These are phyloP conservation scores for Cryptosporidium xiaoi DNA, from an alignment of 169 alveolate species.

Conservation along the genomic window DNA sequence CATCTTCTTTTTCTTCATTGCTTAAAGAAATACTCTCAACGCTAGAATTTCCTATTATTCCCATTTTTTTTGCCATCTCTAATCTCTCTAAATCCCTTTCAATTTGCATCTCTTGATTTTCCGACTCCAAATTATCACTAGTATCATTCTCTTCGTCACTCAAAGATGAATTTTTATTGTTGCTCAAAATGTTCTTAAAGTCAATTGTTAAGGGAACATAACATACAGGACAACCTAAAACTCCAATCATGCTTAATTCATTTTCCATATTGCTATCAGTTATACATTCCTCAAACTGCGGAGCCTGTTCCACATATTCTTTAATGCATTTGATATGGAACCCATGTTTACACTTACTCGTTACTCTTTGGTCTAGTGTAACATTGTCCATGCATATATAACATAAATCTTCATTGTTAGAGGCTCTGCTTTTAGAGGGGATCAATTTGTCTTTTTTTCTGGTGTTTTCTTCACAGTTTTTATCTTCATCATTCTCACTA, in stretches of 20 bases:
- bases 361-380: constrained; percentile 76
- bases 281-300: constrained; percentile 67
- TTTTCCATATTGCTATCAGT: constrained; percentile 2
- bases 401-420: constrained; percentile 44
- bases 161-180: neutral
- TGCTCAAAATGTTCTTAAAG: constrained; percentile 38
- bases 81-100: constrained; percentile 72
- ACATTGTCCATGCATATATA: constrained; percentile 76
- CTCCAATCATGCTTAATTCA: constrained; percentile 57
- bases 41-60: neutral
- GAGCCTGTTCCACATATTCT: constrained; percentile 84
- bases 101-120: constrained; percentile 73
- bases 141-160: constrained; percentile 40
- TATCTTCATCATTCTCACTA: neutral
- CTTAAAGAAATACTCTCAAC: neutral
- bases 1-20: constrained; percentile 17
- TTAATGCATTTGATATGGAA: constrained; percentile 86
- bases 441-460: constrained; percentile 5
- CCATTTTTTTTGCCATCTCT: constrained; percentile 63
- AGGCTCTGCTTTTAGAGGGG: constrained; percentile 73
- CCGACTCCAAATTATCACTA: constrained; percentile 56
- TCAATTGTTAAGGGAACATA: constrained; percentile 80
- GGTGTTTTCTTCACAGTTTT: neutral
- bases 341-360: constrained; percentile 84
- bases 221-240: constrained; percentile 85